phyloP scores from a whole-genome alignment of 192 early-diverging fungal genomes.

The Backusella macrospora region DNA sequence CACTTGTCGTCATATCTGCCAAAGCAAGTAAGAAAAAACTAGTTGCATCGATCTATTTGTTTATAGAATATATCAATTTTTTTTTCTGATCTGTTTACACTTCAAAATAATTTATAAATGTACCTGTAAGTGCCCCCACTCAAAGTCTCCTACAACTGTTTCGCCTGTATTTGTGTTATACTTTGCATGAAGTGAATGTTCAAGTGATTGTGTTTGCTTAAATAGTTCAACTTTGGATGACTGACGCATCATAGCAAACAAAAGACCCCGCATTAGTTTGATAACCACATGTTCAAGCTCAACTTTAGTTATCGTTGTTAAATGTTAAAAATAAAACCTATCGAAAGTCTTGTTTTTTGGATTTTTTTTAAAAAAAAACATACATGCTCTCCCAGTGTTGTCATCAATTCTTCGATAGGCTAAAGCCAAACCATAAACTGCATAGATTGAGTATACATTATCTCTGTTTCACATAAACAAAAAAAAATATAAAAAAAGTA shows the following conservation, averaged over 20 bases:
- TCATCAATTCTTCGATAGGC: conserved; percentile 85
- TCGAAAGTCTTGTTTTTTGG: background rate
- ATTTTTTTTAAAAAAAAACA: conserved; percentile 16
- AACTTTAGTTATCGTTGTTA: conserved; percentile 43
- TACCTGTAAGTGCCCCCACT: conserved; percentile 83
- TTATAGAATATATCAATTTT: background rate
- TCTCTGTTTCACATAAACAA: conserved; percentile 51
- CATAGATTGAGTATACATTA: conserved; percentile 86
- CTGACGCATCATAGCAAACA: conserved; percentile 83
- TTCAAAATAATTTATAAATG: background rate
- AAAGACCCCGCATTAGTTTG: conserved; percentile 82
- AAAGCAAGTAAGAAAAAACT: conserved; percentile 76
- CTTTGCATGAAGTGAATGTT: conserved; percentile 83
- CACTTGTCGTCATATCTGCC: conserved; percentile 81
- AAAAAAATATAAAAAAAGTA: background rate
- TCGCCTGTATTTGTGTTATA: conserved; percentile 82
- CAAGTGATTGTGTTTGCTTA: conserved; percentile 72
- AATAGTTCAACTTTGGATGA: conserved; percentile 78
- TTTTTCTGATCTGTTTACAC: background rate
- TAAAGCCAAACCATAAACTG: conserved; percentile 78
- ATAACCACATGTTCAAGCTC: conserved; percentile 82
- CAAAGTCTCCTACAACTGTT: conserved; percentile 83
- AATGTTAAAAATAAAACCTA: background rate
- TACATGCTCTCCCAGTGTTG: conserved; percentile 75
- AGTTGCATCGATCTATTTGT: conserved; percentile 71